Base-by-base conservation (phyloP, 148 eudicot genomes). In the Rhododendron ovatum region DNA sequence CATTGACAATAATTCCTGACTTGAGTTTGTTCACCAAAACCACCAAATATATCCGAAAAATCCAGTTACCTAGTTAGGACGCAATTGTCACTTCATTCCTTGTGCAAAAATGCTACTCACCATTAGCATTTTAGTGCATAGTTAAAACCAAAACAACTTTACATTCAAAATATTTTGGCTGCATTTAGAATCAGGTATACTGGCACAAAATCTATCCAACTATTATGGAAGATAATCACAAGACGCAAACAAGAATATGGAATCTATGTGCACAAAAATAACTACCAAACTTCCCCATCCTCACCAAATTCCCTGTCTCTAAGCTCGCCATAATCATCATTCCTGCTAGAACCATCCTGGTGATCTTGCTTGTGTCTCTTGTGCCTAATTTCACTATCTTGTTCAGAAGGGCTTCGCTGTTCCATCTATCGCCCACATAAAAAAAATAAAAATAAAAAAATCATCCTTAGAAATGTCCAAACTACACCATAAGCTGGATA, bases 311-410 rank as follows among this genome's bases (percentile, higher is more conserved):
- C 93, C 83, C 91, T 91, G 57, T 92, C 95, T 89, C 89, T 91
- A 79, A 88, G 93, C 84, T 96, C 93, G 51, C 92, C 93, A 45
- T 80, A 28, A 82, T 91, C 94, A 82, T 80, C 89, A 89, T 81
- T 90, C 86, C 91, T 92, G 81, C 83, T 92, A 86, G 65, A 59
- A 59, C 65, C 65, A 7, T 86, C 90, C 43, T 87, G 87, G 86
- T 91, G 91, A 83, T 95, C 97, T 91, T 91, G 90, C 90, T 88
- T 95, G 86, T 90, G 92, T 83, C 92, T 91, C 90, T 91, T 96
- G 84, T 87, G 94, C 88, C 90, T 92, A 87, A 88, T 91, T 83
- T 95, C 95, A 82, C 85, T 85, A 83, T 94, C 96, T 59, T 92
- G 89, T 83, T 92, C 98, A 41, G 92, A 84, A 83, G 84, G 61